Conservation (phyloP, 805 yeast species). For the Starmerella apicola region DNA sequence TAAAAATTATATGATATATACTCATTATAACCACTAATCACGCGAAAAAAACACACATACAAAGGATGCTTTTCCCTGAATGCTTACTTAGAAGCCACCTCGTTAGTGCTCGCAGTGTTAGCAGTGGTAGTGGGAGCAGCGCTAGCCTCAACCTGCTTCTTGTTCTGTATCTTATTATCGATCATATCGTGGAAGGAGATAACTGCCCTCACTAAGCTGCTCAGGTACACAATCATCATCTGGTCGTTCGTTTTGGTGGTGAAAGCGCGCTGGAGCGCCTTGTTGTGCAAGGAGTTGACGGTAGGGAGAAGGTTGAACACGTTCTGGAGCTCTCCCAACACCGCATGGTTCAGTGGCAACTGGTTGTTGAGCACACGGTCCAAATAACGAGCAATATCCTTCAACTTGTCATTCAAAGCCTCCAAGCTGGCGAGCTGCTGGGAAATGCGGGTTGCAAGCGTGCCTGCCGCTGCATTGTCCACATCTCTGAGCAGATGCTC, state of each 20-base stretch:
- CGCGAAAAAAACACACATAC: too few relatives aligned
- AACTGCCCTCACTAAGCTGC: constrained; percentile 82
- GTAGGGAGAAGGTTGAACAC: constrained; percentile 89
- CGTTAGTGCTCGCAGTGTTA: too few relatives aligned
- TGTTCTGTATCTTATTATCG: constrained; percentile 86
- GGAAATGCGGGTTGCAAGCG: constrained; percentile 72
- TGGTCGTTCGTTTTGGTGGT: constrained; percentile 92
- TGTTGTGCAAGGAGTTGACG: constrained; percentile 31
- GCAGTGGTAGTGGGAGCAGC: too few relatives aligned
- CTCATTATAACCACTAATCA: too few relatives aligned
- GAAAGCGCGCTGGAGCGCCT: constrained; percentile 55
- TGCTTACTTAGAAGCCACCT: too few relatives aligned
- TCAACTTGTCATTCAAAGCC: constrained; percentile 68
- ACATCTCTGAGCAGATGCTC: constrained; percentile 91
- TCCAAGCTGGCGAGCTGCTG: constrained; percentile 78
- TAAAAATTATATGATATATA: too few relatives aligned
- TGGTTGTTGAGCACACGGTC: constrained; percentile 56
- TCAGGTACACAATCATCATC: constrained; percentile 82
- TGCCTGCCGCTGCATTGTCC: constrained; percentile 93
- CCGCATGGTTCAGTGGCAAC: constrained; percentile 79
- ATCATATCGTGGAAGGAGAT: constrained; percentile 94
- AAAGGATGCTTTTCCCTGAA: too few relatives aligned
- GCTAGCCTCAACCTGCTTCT: too few relatives aligned
- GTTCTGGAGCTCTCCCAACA: constrained; percentile 85
- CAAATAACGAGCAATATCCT: constrained; percentile 66